Percentiles rank a stretch among this genome's conserved stretches.
These are phyloP conservation scores for Colletotrichum costaricense DNA, from an alignment of 2,329 filamentous ascomycete genomes.

Conservation along the genomic window DNA sequence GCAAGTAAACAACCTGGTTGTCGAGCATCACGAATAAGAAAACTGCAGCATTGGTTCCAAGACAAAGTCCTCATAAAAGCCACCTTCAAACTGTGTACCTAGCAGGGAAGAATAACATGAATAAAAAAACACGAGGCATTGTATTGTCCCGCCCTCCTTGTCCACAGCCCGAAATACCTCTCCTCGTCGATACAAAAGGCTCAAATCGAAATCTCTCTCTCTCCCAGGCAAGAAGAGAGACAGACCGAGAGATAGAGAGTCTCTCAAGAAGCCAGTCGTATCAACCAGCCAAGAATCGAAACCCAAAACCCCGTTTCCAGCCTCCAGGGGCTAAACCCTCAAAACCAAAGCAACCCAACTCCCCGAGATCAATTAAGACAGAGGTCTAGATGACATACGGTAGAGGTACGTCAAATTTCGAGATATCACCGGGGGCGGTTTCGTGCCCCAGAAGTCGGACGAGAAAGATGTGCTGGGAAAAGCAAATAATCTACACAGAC, in stretches of 20 bases:
- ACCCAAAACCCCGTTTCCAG: not conserved
- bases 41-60: too few relatives aligned
- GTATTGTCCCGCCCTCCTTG: not conserved
- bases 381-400: too few relatives aligned
- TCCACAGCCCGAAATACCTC: too few relatives aligned
- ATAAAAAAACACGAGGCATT: not conserved
- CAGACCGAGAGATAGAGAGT: not conserved
- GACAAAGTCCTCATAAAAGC: too few relatives aligned
- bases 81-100: too few relatives aligned
- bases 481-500: slow-evolving; percentile 15
- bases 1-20: not conserved
- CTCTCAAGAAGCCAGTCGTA: not conserved
- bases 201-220: not conserved
- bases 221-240: not conserved
- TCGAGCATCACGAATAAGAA: not conserved
- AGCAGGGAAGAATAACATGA: too few relatives aligned
- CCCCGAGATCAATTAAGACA: not conserved
- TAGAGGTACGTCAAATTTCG: too few relatives aligned
- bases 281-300: not conserved
- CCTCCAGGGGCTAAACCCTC: not conserved
- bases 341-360: not conserved
- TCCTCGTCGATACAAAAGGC: not conserved
- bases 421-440: too few relatives aligned
- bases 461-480: slow-evolving; percentile 20
- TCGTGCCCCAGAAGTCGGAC: not conserved